Conservation (phyloP, 2,329 filamentous ascomycete genomes). For the Diaporthe velutina region DNA sequence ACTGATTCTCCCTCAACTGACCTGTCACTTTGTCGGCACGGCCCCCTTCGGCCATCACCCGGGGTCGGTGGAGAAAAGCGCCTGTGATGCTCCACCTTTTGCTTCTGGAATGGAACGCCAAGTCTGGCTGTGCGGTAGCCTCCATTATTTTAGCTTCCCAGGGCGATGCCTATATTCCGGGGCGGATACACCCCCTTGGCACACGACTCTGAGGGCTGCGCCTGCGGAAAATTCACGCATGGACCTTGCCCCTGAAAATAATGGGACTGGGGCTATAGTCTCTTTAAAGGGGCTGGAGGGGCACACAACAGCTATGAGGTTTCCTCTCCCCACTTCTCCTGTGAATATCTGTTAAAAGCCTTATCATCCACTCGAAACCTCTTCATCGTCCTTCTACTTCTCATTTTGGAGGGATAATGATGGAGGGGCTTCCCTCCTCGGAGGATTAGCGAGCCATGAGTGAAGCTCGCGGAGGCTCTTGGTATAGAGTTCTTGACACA, state of each 20-base stretch:
- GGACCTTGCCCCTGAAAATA: not conserved
- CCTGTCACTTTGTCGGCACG: not conserved
- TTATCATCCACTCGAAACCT: too few relatives aligned
- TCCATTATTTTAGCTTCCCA: slow-evolving; percentile 1
- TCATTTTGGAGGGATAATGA: not conserved
- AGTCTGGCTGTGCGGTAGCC: slow-evolving; percentile 4
- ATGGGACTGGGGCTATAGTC: not conserved
- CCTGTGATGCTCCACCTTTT: not conserved
- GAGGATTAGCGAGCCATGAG: not conserved
- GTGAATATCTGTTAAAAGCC: not conserved
- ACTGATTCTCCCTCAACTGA: not conserved
- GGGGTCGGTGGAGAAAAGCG: not conserved
- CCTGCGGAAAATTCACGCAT: not conserved
- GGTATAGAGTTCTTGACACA: not conserved
- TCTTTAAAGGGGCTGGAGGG: not conserved
- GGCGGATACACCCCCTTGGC: not conserved
- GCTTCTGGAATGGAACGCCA: not conserved
- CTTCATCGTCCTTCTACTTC: not conserved
- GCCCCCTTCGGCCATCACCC: slow-evolving; percentile 15
- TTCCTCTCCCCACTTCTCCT: not conserved
- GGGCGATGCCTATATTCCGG: slow-evolving; percentile 10
- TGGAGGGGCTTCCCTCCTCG: not conserved
- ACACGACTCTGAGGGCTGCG: not conserved
- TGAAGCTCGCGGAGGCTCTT: not conserved
- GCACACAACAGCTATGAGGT: not conserved